phyloP scores from a whole-genome alignment of 768 basidiomycete genomes.

The Leccinum pellstonianum region DNA sequence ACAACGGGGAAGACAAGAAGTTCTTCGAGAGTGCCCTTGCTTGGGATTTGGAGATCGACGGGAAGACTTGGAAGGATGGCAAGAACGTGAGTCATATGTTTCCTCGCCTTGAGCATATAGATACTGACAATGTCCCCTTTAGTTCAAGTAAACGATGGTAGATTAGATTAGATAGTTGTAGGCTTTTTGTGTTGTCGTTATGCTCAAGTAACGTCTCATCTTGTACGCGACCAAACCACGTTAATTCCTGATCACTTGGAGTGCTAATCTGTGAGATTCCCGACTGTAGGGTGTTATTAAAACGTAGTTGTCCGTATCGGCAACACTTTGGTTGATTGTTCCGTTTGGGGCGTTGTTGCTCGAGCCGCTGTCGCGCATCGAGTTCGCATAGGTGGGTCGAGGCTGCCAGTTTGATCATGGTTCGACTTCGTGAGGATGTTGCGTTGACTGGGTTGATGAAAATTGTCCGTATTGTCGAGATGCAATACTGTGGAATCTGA shows the following conservation, averaged over 20 bases:
- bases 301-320: too few species aligned
- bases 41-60: conserved; percentile 89
- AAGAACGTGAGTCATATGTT: conserved; percentile 68
- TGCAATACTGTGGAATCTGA: too few species aligned
- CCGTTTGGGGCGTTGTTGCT: background rate
- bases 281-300: too few species aligned
- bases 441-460: too few species aligned
- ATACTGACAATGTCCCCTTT: conserved; percentile 6
- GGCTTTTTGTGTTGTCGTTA: conserved; percentile 14
- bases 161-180: conserved; percentile 26
- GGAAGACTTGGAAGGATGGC: conserved; percentile 88
- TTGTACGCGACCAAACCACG: background rate
- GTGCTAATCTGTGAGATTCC: too few species aligned
- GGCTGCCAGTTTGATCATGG: too few species aligned
- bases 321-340: background rate
- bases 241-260: background rate
- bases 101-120: background rate
- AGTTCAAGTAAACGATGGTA: conserved; percentile 25
- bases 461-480: too few species aligned
- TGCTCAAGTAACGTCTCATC: conserved; percentile 5
- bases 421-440: too few species aligned
- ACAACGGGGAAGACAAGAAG: conserved; percentile 70
- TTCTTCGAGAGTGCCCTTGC: conserved; percentile 93
- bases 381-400: background rate
- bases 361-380: background rate